Base-by-base conservation (phyloP, 169 alveolate genomes). In the Babesia gibsoni region DNA sequence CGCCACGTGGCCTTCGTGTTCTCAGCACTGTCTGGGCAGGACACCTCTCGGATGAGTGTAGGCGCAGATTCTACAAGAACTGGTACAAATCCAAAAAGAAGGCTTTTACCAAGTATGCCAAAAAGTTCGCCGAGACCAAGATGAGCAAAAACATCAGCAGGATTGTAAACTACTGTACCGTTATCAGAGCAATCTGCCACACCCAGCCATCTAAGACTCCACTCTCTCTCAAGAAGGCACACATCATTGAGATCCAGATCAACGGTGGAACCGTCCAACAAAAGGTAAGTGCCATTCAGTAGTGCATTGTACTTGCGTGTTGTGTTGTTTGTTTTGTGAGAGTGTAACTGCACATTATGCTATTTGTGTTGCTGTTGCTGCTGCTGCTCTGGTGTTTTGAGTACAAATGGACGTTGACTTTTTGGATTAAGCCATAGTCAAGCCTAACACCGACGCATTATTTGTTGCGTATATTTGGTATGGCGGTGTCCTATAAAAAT, bases 1-100 rank as follows among this genome's bases (percentile, higher is more conserved):
- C 99, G 14, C 99, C 99, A 52, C 91, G 96, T 52, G 99, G 99
- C 32, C 93, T 97, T 57, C 94, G 98, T 67, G 99, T 99, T 0
- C 94, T 98, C 52, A 91, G 98, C 53, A 95, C 99, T 18, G 99
- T 97, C 49, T 98, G 98, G 98, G 99, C 99, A 18, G 97, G 96
- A 50, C 98, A 97, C 88, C 85, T 98, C 39, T 94, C 98, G 37
- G 99, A 96, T 68, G 98, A 96, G 68, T 92, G 97, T 82, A 93
- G 93, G 81, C 93, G 99, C 57, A 96, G 99, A 73, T 97, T 97
- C 95, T 98, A 98, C 94, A 97, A 97, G 91, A 96, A 97, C 91
- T 98, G 99, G 99, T 92, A 87, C 56, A 95, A 94, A 67, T 84
- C 97, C 82, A 97, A 97, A 95, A 96, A 97, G 94, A 97, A 96